Evolutionary conservation across 306 rosid genomes (phyloP), one percentile per base, ranked within the genome.

Genomic region (barrel medic (Medicago truncatula)): DNA sequence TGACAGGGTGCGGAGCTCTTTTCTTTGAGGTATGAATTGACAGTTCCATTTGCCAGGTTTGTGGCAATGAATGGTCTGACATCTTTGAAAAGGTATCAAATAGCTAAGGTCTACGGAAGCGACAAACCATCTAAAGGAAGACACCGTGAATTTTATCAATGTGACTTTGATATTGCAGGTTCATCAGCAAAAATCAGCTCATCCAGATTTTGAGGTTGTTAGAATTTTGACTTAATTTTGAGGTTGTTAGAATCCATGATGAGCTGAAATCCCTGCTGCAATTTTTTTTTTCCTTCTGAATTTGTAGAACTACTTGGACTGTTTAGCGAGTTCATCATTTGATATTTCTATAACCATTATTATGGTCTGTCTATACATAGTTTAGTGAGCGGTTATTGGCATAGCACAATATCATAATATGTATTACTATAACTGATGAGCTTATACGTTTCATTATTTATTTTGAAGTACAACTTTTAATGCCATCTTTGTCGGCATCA

Each of bases 41-140:
- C 97, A 1, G 96, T 94, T 80, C 97, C 98, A 21, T 94, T 94
- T 85, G 98, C 96, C 71, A 88, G 97, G 80, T 92, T 54, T 74
- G 83, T 88, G 71, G 98, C 97, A 64, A 91, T 90, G 95, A 88
- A 94, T 83, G 97, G 98, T 78, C 76, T 94, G 74, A 53, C 94
- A 77, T 94, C 97, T 70, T 84, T 90, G 31, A 94, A 88, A 87
- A 90, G 98, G 80, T 94, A 94, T 82, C 98, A 94, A 84, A 91
- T 94, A 87, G 97, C 91, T 31, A 91, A 94, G 86, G 98, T 94
- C 23, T 92, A 94, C 76, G 81, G 98, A 88, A 90, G 98, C 75
- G 97, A 94, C 86, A 95, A 95, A 77, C 97, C 98, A 66, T 92
- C 97, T 8, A 95, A 89, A 83, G 98, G 98, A 78, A 89, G 97